Evolutionary conservation across 2,329 filamentous ascomycete genomes (phyloP).

Genomic region (Diaporthe sp.): DNA sequence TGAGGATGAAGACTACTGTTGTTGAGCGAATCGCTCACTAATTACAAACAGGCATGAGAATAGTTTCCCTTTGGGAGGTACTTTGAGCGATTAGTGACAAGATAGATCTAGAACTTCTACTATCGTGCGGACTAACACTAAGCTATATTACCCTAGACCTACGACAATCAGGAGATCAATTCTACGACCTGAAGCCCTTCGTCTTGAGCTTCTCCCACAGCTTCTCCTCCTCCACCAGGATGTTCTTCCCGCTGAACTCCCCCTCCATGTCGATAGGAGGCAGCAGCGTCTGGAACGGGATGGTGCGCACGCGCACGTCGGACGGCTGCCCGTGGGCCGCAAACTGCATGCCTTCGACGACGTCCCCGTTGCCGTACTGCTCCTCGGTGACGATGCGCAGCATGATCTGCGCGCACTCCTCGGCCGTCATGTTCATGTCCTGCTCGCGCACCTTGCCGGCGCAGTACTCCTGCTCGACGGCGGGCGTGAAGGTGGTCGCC

Average conservation of each 20-base stretch:
- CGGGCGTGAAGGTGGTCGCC: constrained; percentile 38
- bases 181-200: constrained; percentile 35
- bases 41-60: too few relatives aligned
- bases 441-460: constrained; percentile 34
- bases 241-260: constrained; percentile 42
- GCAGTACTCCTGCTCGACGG: constrained; percentile 38
- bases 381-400: constrained; percentile 36
- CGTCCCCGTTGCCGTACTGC: constrained; percentile 37
- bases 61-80: too few relatives aligned
- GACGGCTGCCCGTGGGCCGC: constrained; percentile 25
- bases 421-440: constrained; percentile 41
- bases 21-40: too few relatives aligned
- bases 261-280: constrained; percentile 38
- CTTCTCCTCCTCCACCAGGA: constrained; percentile 42
- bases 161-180: too few relatives aligned
- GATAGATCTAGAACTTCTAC: background rate
- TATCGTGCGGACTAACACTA: background rate
- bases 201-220: constrained; percentile 40
- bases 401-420: constrained; percentile 40
- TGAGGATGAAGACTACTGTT: too few relatives aligned
- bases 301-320: constrained; percentile 35
- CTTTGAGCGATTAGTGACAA: too few relatives aligned
- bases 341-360: constrained; percentile 41
- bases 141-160: too few relatives aligned
- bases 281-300: constrained; percentile 37